These are phyloP conservation scores for Corylus heterophylla DNA, from an alignment of 306 rosid genomes.

Conservation along the genomic window DNA sequence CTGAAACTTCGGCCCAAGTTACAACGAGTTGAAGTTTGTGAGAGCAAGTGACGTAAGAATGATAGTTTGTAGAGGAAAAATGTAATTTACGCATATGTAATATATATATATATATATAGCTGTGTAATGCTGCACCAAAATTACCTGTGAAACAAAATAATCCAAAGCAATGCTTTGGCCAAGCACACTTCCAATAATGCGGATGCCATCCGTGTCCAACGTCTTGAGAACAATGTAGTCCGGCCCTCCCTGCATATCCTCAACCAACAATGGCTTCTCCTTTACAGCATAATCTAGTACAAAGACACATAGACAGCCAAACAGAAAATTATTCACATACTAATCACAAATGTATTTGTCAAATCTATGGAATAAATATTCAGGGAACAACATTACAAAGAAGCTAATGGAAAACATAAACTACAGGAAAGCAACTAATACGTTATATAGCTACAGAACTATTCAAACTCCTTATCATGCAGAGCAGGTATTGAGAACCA, in stretches of 20 bases:
- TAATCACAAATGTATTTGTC: neutral
- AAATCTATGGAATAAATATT: neutral
- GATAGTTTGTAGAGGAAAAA: too few species aligned
- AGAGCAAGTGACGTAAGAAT: too few species aligned
- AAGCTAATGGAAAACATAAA: neutral
- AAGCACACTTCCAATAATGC: slow-evolving; percentile 89
- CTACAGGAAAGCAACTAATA: neutral
- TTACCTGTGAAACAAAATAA: slow-evolving; percentile 96
- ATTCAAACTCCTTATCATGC: neutral
- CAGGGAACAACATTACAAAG: neutral
- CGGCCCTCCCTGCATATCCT: slow-evolving; percentile 88
- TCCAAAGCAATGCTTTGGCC: slow-evolving; percentile 99
- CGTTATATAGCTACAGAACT: neutral
- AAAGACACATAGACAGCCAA: neutral
- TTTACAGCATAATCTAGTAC: slow-evolving; percentile 82
- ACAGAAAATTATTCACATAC: too few species aligned
- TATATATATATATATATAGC: neutral
- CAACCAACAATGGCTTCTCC: slow-evolving; percentile 73
- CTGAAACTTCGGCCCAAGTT: too few species aligned
- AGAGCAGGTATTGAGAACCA: neutral
- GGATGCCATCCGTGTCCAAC: slow-evolving; percentile 84
- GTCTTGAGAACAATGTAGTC: slow-evolving; percentile 85
- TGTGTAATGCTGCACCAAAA: neutral
- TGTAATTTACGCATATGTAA: neutral
- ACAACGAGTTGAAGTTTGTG: too few species aligned